Percentiles rank a stretch among this genome's conserved stretches.
Evolutionary conservation across 495 filamentous ascomycete genomes (phyloP).

Genomic region (Hypoxylon subgilvum): DNA sequence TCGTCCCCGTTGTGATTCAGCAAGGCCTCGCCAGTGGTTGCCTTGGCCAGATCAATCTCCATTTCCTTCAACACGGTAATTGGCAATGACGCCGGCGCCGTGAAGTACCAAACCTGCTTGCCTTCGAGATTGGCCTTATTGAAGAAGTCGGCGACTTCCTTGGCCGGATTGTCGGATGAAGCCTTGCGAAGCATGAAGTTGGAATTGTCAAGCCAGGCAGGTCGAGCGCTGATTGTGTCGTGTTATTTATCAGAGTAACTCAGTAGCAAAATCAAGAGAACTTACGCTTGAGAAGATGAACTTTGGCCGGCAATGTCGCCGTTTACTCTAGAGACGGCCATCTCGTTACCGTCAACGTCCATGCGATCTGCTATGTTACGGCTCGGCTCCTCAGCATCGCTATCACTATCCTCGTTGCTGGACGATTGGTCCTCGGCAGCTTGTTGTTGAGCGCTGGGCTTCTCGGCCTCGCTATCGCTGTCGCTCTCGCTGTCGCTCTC

Average conservation of each 20-base stretch:
- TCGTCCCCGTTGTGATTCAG: slow-evolving; percentile 50
- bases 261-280: not conserved
- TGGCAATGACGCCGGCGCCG: slow-evolving; percentile 53
- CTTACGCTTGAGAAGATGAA: slow-evolving; percentile 29
- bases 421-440: slow-evolving; percentile 22
- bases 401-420: slow-evolving; percentile 37
- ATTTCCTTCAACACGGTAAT: slow-evolving; percentile 56
- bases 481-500: slow-evolving; percentile 23
- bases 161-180: slow-evolving; percentile 39
- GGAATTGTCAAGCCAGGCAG: slow-evolving; percentile 34
- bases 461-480: slow-evolving; percentile 13
- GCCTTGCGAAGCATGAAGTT: slow-evolving; percentile 47
- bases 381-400: slow-evolving; percentile 12
- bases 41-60: slow-evolving; percentile 49
- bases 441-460: slow-evolving; percentile 5
- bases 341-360: slow-evolving; percentile 38
- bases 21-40: slow-evolving; percentile 44
- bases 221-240: slow-evolving; percentile 19
- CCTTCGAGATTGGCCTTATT: slow-evolving; percentile 52
- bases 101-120: slow-evolving; percentile 61
- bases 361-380: slow-evolving; percentile 13
- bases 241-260: not conserved
- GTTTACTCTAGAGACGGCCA: slow-evolving; percentile 38
- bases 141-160: slow-evolving; percentile 46
- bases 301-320: slow-evolving; percentile 16